Percentiles rank a stretch among this genome's conserved stretches.
These are phyloP conservation scores for Gentiana dahurica DNA, from an alignment of 257 asterid species.

Conservation along the genomic window DNA sequence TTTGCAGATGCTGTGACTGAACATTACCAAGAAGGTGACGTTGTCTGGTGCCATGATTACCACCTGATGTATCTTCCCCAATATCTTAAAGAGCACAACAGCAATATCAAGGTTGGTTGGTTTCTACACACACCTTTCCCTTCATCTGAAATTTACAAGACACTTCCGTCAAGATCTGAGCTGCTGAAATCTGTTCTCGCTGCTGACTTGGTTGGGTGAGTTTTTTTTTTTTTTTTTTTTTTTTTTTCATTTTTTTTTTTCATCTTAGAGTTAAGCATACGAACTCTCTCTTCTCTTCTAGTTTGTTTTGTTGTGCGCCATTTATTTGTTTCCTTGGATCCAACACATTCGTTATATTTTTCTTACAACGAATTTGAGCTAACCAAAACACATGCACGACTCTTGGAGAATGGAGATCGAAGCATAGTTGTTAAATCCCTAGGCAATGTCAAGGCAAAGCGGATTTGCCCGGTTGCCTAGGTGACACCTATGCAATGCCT, in stretches of 20 bases:
- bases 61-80: slow-evolving; percentile 86
- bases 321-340: not conserved
- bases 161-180: slow-evolving; percentile 80
- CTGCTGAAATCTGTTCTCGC: slow-evolving; percentile 70
- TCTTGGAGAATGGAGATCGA: too few relatives aligned
- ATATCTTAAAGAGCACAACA: slow-evolving; percentile 62
- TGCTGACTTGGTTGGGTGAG: slow-evolving; percentile 88
- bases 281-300: too few relatives aligned
- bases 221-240: not conserved
- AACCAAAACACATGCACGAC: too few relatives aligned
- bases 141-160: slow-evolving; percentile 80
- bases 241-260: too few relatives aligned
- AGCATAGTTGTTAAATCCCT: too few relatives aligned
- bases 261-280: not conserved
- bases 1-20: slow-evolving; percentile 74
- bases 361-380: not conserved
- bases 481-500: too few relatives aligned
- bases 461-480: too few relatives aligned
- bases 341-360: not conserved
- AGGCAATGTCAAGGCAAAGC: too few relatives aligned
- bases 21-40: slow-evolving; percentile 82
- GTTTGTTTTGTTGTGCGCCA: too few relatives aligned
- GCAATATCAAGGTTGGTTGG: slow-evolving; percentile 83
- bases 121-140: slow-evolving; percentile 94
- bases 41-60: slow-evolving; percentile 92